Base-by-base conservation (phyloP, 257 asterid species). In the Henckelia pumila region DNA sequence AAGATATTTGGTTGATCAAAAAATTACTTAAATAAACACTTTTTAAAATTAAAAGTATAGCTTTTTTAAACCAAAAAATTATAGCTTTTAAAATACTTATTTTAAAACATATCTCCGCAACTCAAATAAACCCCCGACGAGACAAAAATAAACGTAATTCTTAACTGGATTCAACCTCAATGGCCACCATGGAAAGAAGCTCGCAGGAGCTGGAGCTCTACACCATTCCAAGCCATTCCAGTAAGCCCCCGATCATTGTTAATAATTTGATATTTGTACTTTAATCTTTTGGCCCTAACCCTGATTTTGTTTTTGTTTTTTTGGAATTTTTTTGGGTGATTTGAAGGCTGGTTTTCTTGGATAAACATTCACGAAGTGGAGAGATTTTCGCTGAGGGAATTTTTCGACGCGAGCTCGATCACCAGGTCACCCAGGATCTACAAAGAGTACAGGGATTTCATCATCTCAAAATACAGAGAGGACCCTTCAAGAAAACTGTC, bases 271-370 rank as follows among this genome's bases (percentile, higher is more conserved):
- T 53, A 2, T 13, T 30, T 30, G 32, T 55, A 19, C 47, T 4
- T 8, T 1, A 8, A 8, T 62, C 63, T 13, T 8, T 75, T 67
- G 63, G 64, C 74, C 68, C 65, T 73, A 75, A 50, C 61, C 19
- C 71, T 59, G 73, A 71, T 60, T 69, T 68, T 32, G 1, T 40
- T 28, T 0, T 32, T 52, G 1, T 17, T 35, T 61, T 57, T 19
- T 60, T 50, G 30, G 28, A 58, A 47, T 52, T 71, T 74, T 66
- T 61, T 25, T 16, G 61, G 1, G 19, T 47, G 55, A 47, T 47
- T 47, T 47, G 58, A 77, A 88, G 98, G 92, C 76, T 92, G 98
- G 98, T 90, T 93, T 73, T 76, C 92, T 2, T 92, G 95, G 97
- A 77, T 72, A 24, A 83, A 73, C 77, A 90, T 88, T 66, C 97